Percentiles rank a stretch among this genome's conserved stretches.
These are phyloP conservation scores for Ascochyta pisi DNA, from an alignment of 2,329 filamentous ascomycete species.

Conservation along the genomic window DNA sequence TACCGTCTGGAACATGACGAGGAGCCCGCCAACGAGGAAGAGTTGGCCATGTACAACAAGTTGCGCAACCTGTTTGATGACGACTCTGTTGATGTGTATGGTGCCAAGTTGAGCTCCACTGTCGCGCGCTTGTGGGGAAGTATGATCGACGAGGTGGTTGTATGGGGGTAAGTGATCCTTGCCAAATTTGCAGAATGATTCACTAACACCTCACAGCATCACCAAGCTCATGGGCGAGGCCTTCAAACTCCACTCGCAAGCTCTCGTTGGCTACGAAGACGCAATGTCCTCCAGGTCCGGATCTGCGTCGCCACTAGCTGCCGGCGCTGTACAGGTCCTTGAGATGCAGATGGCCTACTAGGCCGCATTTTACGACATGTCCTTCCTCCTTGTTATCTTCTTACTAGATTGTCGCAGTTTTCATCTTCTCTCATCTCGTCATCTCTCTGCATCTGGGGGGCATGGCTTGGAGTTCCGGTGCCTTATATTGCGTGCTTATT, in stretches of 20 bases:
- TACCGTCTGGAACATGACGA: slow-evolving; percentile 99
- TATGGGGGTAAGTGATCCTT: slow-evolving; percentile 88
- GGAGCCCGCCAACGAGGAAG: slow-evolving; percentile 83
- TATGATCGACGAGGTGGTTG: slow-evolving; percentile 97
- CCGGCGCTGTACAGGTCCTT: slow-evolving; percentile 50
- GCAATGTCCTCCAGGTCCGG: slow-evolving; percentile 62
- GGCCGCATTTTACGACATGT: slow-evolving; percentile 27
- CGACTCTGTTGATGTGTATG: slow-evolving; percentile 82
- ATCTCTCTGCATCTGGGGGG: slow-evolving; percentile 41
- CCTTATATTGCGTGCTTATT: slow-evolving; percentile 24
- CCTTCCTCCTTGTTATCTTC: slow-evolving; percentile 27
- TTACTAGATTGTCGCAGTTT: slow-evolving; percentile 40
- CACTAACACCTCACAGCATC: slow-evolving; percentile 68
- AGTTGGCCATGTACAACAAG: slow-evolving; percentile 90
- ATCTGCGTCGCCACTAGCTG: slow-evolving; percentile 51
- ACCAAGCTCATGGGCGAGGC: slow-evolving; percentile 97
- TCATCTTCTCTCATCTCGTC: slow-evolving; percentile 26
- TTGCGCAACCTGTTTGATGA: slow-evolving; percentile 89
- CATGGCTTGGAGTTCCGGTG: slow-evolving; percentile 45
- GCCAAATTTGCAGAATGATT: not conserved
- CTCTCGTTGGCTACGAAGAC: slow-evolving; percentile 92
- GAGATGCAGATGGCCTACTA: slow-evolving; percentile 55
- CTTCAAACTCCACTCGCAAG: slow-evolving; percentile 95
- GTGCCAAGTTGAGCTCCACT: slow-evolving; percentile 87
- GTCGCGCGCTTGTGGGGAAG: slow-evolving; percentile 96